Evolutionary conservation across 192 early-diverging fungal genomes (phyloP).

Genomic region (Backusella psychrophila): DNA sequence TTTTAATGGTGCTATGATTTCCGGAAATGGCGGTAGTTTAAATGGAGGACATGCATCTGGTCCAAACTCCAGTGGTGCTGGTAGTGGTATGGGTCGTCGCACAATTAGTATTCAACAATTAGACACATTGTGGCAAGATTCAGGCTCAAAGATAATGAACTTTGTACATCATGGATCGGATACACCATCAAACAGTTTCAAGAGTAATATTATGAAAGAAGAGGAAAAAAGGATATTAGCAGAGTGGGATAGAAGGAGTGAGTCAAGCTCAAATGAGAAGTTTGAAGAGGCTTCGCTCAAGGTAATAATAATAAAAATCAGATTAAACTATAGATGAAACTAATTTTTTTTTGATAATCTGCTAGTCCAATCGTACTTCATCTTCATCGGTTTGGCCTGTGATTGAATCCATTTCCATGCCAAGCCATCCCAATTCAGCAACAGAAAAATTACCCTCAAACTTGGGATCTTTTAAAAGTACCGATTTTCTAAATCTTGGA

Average conservation of each 20-base stretch:
- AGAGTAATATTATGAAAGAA: background rate
- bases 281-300: background rate
- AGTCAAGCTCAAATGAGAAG: conserved; percentile 24
- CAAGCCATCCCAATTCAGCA: conserved; percentile 31
- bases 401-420: conserved; percentile 17
- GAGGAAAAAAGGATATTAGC: background rate
- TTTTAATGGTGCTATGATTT: conserved; percentile 12
- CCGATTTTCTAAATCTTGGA: conserved; percentile 60
- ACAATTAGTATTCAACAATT: conserved; percentile 33
- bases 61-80: background rate
- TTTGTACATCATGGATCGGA: conserved; percentile 18
- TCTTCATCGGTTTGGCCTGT: conserved; percentile 23
- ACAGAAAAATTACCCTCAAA: conserved; percentile 42
- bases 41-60: background rate
- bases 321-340: background rate
- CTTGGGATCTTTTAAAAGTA: conserved; percentile 45
- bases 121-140: conserved; percentile 27
- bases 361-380: conserved; percentile 38
- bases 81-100: conserved; percentile 12
- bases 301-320: background rate
- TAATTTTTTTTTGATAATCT: background rate
- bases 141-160: conserved; percentile 25
- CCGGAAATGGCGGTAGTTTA: conserved; percentile 2
- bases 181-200: background rate
- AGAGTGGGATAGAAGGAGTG: conserved; percentile 33